A percentile compares a stretch with the other conserved stretches of the same genome.
These are phyloP conservation scores for Chlorella sp. DNA, from an alignment of 139 green algal genomes.

Conservation along the genomic window DNA sequence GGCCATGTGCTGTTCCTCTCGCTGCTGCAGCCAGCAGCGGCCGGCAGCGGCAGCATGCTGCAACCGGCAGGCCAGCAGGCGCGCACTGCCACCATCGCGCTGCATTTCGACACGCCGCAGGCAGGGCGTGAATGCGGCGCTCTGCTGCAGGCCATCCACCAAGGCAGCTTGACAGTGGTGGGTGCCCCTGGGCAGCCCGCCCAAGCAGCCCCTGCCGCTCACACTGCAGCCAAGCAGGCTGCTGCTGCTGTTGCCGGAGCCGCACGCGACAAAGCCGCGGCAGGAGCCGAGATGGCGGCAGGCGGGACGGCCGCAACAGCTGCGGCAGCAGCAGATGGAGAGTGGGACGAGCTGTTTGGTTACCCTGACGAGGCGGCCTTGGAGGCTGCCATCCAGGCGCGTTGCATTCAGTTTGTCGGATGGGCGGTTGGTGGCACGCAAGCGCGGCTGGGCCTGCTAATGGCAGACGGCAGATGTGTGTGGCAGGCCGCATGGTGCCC, in stretches of 20 bases:
- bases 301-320: neutral
- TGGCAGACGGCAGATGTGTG: too few species aligned
- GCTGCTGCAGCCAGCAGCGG: neutral
- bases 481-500: too few species aligned
- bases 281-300: neutral
- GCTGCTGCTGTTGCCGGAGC: neutral
- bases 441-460: too few species aligned
- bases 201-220: too few species aligned
- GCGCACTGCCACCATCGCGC: neutral
- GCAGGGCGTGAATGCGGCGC: conserved; percentile 17
- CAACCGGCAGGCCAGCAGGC: neutral
- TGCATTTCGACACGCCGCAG: conserved; percentile 6
- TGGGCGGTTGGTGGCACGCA: too few species aligned
- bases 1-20: conserved; percentile 4
- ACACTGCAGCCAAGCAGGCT: neutral
- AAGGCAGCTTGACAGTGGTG: neutral
- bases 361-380: neutral
- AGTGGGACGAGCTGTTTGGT: conserved; percentile 2
- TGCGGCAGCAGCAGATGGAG: neutral
- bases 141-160: conserved; percentile 23
- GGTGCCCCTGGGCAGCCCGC: neutral
- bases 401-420: too few species aligned
- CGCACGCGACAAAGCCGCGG: neutral
- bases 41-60: neutral
- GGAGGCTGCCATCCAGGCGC: neutral